These are phyloP conservation scores for Immersiporthe knoxdaviesiana DNA, from an alignment of 2,329 filamentous ascomycete species.

Conservation along the genomic window DNA sequence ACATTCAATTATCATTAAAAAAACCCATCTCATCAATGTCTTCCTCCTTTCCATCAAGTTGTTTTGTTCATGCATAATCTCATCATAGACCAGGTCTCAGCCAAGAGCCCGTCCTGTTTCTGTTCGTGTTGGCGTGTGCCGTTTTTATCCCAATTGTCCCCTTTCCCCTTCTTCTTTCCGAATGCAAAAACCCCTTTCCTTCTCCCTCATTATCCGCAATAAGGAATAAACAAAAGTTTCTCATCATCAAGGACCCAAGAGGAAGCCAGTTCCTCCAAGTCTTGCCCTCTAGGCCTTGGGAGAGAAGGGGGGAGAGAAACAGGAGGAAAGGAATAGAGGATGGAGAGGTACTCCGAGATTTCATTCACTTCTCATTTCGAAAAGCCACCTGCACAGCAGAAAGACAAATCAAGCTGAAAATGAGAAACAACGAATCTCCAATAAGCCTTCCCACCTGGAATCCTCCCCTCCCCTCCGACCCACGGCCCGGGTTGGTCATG, in stretches of 20 bases:
- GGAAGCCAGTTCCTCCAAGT: constrained; percentile 5
- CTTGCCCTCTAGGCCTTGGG: neutral
- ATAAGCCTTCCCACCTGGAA: too few species aligned
- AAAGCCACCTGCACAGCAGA: neutral
- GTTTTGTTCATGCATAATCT: too few species aligned
- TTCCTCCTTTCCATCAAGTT: neutral
- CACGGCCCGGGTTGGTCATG: constrained; percentile 2
- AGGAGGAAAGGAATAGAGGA: neutral
- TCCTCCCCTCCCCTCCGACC: too few species aligned
- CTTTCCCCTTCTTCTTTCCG: too few species aligned
- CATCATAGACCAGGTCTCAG: constrained; percentile 11
- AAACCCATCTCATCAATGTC: neutral
- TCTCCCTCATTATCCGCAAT: neutral
- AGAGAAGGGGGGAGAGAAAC: neutral
- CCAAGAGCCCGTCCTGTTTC: neutral
- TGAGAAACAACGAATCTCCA: neutral
- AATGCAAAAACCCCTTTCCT: neutral
- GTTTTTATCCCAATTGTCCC: neutral
- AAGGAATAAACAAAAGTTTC: constrained; percentile 1
- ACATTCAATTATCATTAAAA: constrained; percentile 4
- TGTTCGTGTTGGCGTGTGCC: neutral
- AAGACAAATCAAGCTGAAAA: neutral
- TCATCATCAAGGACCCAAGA: neutral
- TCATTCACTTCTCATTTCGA: neutral
- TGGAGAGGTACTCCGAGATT: neutral